A percentile compares a stretch with the other conserved stretches of the same genome.
Conservation (phyloP, 805 yeast genomes). For the Kazachstania taianensis region DNA sequence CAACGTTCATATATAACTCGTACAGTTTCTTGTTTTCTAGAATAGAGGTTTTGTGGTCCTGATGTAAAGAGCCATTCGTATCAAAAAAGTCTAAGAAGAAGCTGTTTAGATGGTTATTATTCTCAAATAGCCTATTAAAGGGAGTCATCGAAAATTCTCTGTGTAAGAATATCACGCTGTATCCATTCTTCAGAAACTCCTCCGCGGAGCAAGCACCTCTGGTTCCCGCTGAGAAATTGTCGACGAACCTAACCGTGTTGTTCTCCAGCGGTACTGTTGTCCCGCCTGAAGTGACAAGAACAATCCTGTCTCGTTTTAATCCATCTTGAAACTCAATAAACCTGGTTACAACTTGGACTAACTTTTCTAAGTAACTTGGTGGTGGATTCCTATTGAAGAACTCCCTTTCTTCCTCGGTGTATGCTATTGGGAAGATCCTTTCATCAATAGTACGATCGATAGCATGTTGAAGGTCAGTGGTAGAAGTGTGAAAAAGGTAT, state of each 20-base stretch:
- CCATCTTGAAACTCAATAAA: constrained; percentile 50
- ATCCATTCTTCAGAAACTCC: constrained; percentile 71
- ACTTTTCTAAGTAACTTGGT: constrained; percentile 60
- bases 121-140: constrained; percentile 76
- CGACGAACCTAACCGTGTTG: constrained; percentile 91
- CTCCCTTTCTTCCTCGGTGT: constrained; percentile 54
- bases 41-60: constrained; percentile 51
- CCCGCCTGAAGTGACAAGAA: constrained; percentile 87
- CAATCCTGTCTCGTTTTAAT: constrained; percentile 43
- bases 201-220: constrained; percentile 95
- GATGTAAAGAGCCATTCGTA: constrained; percentile 45
- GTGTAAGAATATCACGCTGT: constrained; percentile 85
- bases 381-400: constrained; percentile 64
- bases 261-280: constrained; percentile 95
- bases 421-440: constrained; percentile 56
- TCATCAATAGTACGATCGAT: constrained; percentile 69
- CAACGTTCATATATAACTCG: constrained; percentile 18
- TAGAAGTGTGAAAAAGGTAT: constrained; percentile 42
- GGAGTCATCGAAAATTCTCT: constrained; percentile 87
- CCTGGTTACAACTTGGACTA: constrained; percentile 44
- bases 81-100: constrained; percentile 79
- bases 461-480: constrained; percentile 61
- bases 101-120: constrained; percentile 46
- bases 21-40: constrained; percentile 41
- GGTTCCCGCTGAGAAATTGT: constrained; percentile 93